Base-by-base conservation (phyloP, 768 basidiomycete genomes). In the Coprinopsis cinerea region DNA sequence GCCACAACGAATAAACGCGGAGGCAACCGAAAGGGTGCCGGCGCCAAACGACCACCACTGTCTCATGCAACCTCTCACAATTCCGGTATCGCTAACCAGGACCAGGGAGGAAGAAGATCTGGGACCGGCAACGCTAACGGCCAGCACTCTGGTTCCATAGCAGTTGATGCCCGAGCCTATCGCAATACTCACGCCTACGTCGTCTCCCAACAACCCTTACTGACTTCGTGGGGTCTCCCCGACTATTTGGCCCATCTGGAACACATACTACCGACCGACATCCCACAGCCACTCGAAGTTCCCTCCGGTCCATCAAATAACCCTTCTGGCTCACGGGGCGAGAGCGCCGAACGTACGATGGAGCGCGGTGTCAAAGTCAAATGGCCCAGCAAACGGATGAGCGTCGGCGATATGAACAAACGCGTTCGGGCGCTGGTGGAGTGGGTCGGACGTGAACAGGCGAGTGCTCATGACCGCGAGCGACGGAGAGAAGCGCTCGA, bases 331-430 rank as follows among this genome's bases (percentile, higher is more conserved):
- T 59, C 64, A 1, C 67, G 76, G 34, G 73, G 76, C 32, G 82
- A 79, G 45, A 77, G 78, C 47, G 57, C 73, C n/a, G 83, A 85
- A 48, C 71, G 74, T 56, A 81, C 76, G 7, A 73, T 77, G 62
- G 85, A 91, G 61, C 73, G 88, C 41, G 88, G 88, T 7, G 87
- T 90, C 13, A 86, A 90, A 64, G 85, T 96, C 50, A 87, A 90
- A 59, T 98, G 91, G 86, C 95, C 94, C 1, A 82, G 82, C 56
- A 93, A 94, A 68, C 78, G 95, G 45, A 93, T 85, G 80, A 96
- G 93, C 57, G 85, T 95, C n/a, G 87, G 84, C 17, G 95, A 97
- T 64, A 95, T 98, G 92, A 89, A 92, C 65, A 96, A 96, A 69
- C 83, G 95, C 22, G 90, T 95, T 20, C 76, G 90, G 28, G 81